Base-by-base conservation (phyloP, 345 rosid species). In the Salix dunnii region DNA sequence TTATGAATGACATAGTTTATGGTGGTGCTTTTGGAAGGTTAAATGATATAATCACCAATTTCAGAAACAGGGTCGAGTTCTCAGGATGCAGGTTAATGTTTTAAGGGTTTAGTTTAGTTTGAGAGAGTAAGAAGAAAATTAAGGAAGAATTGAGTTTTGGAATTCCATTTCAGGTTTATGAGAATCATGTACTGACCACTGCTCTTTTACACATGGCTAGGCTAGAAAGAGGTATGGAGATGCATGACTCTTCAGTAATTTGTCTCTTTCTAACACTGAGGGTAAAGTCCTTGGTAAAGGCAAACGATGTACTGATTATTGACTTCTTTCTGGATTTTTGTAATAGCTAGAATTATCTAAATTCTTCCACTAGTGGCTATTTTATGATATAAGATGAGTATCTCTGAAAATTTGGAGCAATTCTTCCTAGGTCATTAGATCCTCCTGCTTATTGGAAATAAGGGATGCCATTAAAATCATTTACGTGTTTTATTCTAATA, bases 61-160 rank as follows among this genome's bases (percentile, higher is more conserved):
- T 3, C 36, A 11, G 35, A 63, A 12, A 35, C 6, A 5, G 25
- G 16, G 27, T 25, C 25, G 67, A 66, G 43, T 43, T n/a, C 49
- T 64, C 14, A 70, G 68, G 31, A 21, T 60, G 35, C 28, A 2
- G 40, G 30, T 73, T 73, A 38, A 30, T 68, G 20, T 28, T 43
- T 63, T 20, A 64, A 42, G 60, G 55, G 25, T 51, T 31, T 17
- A 18, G 74, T 73, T 58, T 73, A 33, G 68, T 74, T 63, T 43
- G 68, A 33, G 46, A 28, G 33, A 18, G 20, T 17, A 18, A 38
- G 42, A 38, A 38, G 42, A 9, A 38, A 38, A 38, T 38, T 7
- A 38, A 38, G 42, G 12, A 38, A 38, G 10, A 38, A 38, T 2
- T 38, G 42, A 38, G 12, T 38, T 38, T 38, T 9, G 42, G 42